Conservation (phyloP, 208 protist genomes). For the Naegleria fowleri region DNA sequence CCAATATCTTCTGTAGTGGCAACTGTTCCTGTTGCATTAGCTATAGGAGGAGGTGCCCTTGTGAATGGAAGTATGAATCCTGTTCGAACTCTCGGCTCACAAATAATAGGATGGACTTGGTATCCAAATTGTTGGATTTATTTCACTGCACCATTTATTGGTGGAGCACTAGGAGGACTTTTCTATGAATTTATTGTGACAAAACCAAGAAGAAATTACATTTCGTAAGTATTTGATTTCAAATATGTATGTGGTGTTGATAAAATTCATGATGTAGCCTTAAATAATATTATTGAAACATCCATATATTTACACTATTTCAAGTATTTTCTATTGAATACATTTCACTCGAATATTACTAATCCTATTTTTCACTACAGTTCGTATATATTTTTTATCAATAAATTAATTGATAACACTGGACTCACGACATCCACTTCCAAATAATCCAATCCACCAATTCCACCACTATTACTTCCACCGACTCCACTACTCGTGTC, state of each 20-base stretch:
- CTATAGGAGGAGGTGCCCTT: neutral
- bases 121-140: neutral
- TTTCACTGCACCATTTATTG: neutral
- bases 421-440: neutral
- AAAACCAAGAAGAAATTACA: neutral
- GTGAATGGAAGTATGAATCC: constrained; percentile 21
- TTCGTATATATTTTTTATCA: neutral
- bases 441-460: neutral
- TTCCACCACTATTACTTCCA: neutral
- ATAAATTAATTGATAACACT: neutral
- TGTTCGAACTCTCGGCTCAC: neutral
- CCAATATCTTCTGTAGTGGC: neutral
- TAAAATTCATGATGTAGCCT: no score
- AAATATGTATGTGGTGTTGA: no score
- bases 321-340: no score
- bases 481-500: neutral
- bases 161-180: neutral
- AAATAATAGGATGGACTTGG: neutral
- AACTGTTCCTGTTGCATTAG: neutral
- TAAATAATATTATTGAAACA: no score
- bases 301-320: no score
- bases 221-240: neutral
- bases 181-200: neutral
- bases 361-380: neutral
- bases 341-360: no score